phyloP scores from a whole-genome alignment of 2,329 filamentous ascomycete genomes.

The Colletotrichum sojae region DNA sequence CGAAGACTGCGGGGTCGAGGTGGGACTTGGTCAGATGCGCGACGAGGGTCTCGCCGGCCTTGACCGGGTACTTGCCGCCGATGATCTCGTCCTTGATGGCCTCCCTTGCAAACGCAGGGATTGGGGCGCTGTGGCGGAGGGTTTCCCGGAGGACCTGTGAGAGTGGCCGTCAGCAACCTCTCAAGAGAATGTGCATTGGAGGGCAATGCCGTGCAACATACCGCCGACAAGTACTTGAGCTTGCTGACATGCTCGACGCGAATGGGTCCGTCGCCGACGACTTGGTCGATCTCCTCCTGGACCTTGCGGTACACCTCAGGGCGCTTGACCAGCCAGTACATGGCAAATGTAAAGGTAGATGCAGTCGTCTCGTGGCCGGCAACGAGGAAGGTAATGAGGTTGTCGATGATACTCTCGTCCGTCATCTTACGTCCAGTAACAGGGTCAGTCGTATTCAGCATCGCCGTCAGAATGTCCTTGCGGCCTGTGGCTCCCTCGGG shows the following conservation, averaged over 20 bases:
- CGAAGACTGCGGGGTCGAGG: conserved; percentile 69
- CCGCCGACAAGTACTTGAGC: conserved; percentile 75
- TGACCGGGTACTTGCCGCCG: conserved; percentile 68
- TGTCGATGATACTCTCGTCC: conserved; percentile 73
- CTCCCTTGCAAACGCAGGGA: conserved; percentile 46
- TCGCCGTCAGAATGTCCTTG: conserved; percentile 77
- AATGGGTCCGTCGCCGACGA: conserved; percentile 71
- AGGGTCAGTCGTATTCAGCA: conserved; percentile 74
- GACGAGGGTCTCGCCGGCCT: conserved; percentile 59
- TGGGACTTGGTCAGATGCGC: conserved; percentile 64
- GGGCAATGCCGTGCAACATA: conserved; percentile 27
- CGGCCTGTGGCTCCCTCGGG: conserved; percentile 58
- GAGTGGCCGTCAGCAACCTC: no score
- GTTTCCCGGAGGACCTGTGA: conserved; percentile 76
- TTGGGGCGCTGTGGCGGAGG: conserved; percentile 47
- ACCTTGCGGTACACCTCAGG: conserved; percentile 72
- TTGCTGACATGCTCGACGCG: conserved; percentile 71
- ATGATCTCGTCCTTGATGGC: conserved; percentile 59
- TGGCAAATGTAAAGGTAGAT: conserved; percentile 74
- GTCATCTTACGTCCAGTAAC: conserved; percentile 74
- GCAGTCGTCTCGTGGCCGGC: conserved; percentile 80
- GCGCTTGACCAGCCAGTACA: conserved; percentile 76
- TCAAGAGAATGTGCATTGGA: background rate
- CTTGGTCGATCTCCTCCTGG: conserved; percentile 76
- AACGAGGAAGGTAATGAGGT: conserved; percentile 78